phyloP scores from a whole-genome alignment of 768 basidiomycete genomes.

The Russula emetica region DNA sequence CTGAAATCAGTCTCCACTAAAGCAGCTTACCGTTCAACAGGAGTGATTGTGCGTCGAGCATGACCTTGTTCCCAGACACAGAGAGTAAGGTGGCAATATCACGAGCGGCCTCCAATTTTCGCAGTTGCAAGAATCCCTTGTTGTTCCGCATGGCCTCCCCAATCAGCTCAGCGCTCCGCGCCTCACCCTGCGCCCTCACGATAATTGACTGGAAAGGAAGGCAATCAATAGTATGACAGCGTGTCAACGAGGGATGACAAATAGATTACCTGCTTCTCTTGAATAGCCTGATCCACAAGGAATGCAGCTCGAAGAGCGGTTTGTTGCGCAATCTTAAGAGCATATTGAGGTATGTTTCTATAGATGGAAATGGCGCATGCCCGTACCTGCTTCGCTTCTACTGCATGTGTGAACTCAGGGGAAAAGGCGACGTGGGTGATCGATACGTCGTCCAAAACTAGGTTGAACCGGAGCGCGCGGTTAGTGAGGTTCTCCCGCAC shows the following conservation, averaged over 20 bases:
- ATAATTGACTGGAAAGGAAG: constrained; percentile 75
- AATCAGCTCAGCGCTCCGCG: constrained; percentile 89
- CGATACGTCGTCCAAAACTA: constrained; percentile 96
- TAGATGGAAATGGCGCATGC: constrained; percentile 6
- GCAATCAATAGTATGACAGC: constrained; percentile 19
- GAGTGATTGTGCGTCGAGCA: constrained; percentile 91
- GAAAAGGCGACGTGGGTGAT: constrained; percentile 99
- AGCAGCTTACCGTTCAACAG: constrained; percentile 71
- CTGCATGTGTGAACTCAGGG: constrained; percentile 95
- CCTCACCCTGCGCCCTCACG: constrained; percentile 96
- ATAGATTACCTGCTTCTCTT: constrained; percentile 83
- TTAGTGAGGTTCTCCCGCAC: constrained; percentile 89
- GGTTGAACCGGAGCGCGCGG: constrained; percentile 81
- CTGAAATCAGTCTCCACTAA: neutral
- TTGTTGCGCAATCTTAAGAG: constrained; percentile 91
- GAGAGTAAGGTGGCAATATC: constrained; percentile 84
- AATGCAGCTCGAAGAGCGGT: constrained; percentile 96
- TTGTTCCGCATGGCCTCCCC: constrained; percentile 93
- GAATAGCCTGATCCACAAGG: constrained; percentile 96
- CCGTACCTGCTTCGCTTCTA: constrained; percentile 83
- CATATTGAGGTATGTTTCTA: constrained; percentile 19
- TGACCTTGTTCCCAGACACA: constrained; percentile 84
- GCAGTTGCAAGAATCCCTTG: constrained; percentile 94
- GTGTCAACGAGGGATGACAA: constrained; percentile 7
- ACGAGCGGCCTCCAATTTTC: constrained; percentile 91